Conservation (phyloP, 140 eudicot species). For the Stevia rebaudiana region DNA sequence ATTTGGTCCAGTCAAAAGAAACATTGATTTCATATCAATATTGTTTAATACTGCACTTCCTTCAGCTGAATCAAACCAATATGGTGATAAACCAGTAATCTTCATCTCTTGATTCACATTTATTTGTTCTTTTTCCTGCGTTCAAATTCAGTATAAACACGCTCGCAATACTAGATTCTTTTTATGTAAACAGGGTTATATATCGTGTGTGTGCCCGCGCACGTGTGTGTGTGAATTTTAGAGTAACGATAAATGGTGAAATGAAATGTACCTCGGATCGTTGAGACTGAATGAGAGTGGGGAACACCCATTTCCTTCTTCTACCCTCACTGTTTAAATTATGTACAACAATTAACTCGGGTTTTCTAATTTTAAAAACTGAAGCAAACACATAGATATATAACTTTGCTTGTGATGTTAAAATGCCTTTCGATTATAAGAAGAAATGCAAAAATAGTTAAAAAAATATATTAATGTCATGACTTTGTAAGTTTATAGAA, state of each 20-base stretch:
- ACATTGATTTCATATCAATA: constrained; percentile 72
- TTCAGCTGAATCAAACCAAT: constrained; percentile 88
- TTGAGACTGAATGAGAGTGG: constrained; percentile 50
- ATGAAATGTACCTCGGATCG: constrained; percentile 43
- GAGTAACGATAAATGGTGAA: constrained; percentile 5
- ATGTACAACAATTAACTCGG: neutral
- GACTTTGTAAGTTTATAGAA: too few relatives aligned
- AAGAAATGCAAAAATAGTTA: constrained; percentile 5
- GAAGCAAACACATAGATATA: constrained; percentile 2
- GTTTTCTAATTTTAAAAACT: neutral
- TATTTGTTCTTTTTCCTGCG: constrained; percentile 44
- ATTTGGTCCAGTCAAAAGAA: constrained; percentile 92
- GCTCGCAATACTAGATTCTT: neutral
- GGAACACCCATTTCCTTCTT: constrained; percentile 92
- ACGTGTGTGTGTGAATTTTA: neutral
- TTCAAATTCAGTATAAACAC: neutral
- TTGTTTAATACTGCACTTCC: constrained; percentile 69
- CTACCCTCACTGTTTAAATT: constrained; percentile 77
- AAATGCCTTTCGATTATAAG: neutral
- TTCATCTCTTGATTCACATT: constrained; percentile 48
- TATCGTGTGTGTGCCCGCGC: neutral
- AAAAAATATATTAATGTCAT: neutral
- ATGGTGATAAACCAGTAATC: constrained; percentile 78
- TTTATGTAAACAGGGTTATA: neutral
- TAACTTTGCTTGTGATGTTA: neutral